These are phyloP conservation scores for Ilyonectria destructans DNA, from an alignment of 2,329 filamentous ascomycete genomes.

Conservation along the genomic window DNA sequence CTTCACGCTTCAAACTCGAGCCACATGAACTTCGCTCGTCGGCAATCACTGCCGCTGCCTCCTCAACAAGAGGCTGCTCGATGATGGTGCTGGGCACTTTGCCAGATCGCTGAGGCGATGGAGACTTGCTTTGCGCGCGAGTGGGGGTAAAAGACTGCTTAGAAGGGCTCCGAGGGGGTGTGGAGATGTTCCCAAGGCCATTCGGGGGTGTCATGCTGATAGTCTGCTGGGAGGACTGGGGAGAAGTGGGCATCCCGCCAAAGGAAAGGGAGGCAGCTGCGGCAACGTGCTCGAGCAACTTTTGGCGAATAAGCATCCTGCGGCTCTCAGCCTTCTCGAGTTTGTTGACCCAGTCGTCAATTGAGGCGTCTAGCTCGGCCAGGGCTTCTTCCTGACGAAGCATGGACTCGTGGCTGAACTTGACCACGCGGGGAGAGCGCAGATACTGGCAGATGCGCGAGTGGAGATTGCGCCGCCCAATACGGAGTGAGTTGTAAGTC, in stretches of 20 bases:
- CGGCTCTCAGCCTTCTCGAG: constrained; percentile 87
- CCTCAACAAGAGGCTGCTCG: constrained; percentile 66
- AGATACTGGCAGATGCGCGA: constrained; percentile 84
- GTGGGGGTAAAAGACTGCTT: constrained; percentile 58
- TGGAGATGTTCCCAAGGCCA: constrained; percentile 63
- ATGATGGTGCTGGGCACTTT: constrained; percentile 71
- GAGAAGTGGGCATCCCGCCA: constrained; percentile 49
- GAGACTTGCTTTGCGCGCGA: constrained; percentile 57
- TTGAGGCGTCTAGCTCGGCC: constrained; percentile 82
- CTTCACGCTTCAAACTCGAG: constrained; percentile 54
- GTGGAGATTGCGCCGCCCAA: constrained; percentile 84
- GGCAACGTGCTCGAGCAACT: constrained; percentile 86
- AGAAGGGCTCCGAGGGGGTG: constrained; percentile 73
- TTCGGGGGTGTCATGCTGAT: constrained; percentile 58
- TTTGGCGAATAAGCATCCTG: constrained; percentile 82
- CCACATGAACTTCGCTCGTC: constrained; percentile 48
- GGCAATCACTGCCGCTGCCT: constrained; percentile 51
- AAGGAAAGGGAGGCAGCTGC: constrained; percentile 73
- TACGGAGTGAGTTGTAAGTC: constrained; percentile 82
- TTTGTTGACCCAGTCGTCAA: constrained; percentile 86
- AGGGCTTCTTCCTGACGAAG: constrained; percentile 87
- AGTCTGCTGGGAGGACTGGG: constrained; percentile 61
- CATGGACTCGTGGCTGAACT: constrained; percentile 82
- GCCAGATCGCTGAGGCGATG: constrained; percentile 67
- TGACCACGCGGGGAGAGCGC: constrained; percentile 78